These are phyloP conservation scores for Zygotorulaspora mrakii DNA, from an alignment of 1,139 yeast species.

Conservation along the genomic window DNA sequence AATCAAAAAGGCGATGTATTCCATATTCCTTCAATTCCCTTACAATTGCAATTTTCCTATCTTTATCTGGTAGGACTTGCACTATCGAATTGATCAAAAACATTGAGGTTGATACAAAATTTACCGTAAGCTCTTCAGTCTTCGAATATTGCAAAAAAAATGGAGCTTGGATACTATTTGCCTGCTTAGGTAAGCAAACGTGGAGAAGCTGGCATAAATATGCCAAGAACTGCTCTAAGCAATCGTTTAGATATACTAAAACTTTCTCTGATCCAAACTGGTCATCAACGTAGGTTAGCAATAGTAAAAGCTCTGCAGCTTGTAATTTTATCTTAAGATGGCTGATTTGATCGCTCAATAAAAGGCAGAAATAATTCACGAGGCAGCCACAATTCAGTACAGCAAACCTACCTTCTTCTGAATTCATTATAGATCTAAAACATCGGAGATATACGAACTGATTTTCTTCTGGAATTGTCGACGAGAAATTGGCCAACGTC, in stretches of 20 bases:
- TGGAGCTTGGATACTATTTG: slow-evolving; percentile 6
- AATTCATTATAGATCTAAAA: slow-evolving; percentile 26
- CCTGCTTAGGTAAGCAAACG: slow-evolving; percentile 5
- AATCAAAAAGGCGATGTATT: slow-evolving; percentile 21
- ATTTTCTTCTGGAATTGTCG: slow-evolving; percentile 7
- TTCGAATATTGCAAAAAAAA: slow-evolving; percentile 12
- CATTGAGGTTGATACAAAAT: slow-evolving; percentile 23
- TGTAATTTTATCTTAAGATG: slow-evolving; percentile 21
- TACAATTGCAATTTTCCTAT: slow-evolving; percentile 18
- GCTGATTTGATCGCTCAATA: slow-evolving; percentile 13
- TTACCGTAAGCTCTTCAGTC: slow-evolving; percentile 15
- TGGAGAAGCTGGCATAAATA: slow-evolving; percentile 9
- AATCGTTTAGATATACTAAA: slow-evolving; percentile 11
- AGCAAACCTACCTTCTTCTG: slow-evolving; percentile 17
- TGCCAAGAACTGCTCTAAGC: slow-evolving; percentile 15
- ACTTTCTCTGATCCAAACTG: slow-evolving; percentile 23
- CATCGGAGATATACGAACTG: slow-evolving; percentile 29
- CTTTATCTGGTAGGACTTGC: slow-evolving; percentile 23
- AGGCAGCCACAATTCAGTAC: slow-evolving; percentile 16
- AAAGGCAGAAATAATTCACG: slow-evolving; percentile 17
- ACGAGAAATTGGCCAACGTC: slow-evolving; percentile 10
- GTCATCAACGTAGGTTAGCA: slow-evolving; percentile 27
- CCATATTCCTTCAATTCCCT: slow-evolving; percentile 21
- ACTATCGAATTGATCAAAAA: slow-evolving; percentile 29
- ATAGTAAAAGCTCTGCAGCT: slow-evolving; percentile 25